A percentile compares a stretch with the other conserved stretches of the same genome.
These are phyloP conservation scores for Trametes maxima DNA, from an alignment of 768 basidiomycete species.

Conservation along the genomic window DNA sequence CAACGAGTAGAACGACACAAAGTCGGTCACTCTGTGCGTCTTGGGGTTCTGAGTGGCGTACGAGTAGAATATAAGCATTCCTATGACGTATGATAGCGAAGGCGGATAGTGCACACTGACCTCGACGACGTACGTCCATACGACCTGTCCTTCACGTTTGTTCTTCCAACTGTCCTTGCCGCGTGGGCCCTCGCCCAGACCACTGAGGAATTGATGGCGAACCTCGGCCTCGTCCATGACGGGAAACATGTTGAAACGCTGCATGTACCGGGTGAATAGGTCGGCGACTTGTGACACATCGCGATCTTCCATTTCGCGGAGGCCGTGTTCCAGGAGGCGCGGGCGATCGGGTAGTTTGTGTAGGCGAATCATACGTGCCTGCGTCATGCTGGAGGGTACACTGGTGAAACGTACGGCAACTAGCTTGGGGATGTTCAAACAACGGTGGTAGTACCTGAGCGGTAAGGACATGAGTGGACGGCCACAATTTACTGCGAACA, in stretches of 20 bases:
- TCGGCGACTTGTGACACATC: conserved; percentile 74
- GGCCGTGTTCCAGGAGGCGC: conserved; percentile 50
- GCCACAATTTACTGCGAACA: no score
- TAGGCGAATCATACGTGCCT: conserved; percentile 84
- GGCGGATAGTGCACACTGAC: conserved; percentile 42
- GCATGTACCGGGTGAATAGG: conserved; percentile 78
- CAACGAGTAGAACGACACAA: conserved; percentile 95
- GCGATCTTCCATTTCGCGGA: conserved; percentile 85
- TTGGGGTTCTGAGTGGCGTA: conserved; percentile 63
- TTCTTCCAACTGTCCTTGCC: conserved; percentile 47
- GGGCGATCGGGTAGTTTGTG: conserved; percentile 65
- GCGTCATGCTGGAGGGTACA: conserved; percentile 83
- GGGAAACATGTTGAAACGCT: conserved; percentile 82
- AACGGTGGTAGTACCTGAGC: conserved; percentile 85
- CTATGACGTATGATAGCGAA: background rate
- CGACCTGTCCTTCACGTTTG: conserved; percentile 75
- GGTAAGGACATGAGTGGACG: background rate
- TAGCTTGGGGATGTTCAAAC: conserved; percentile 89
- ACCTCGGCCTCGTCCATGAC: conserved; percentile 77
- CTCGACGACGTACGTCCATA: conserved; percentile 97
- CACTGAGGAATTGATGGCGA: conserved; percentile 86
- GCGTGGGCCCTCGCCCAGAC: conserved; percentile 60
- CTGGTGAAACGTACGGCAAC: conserved; percentile 88
- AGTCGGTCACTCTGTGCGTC: conserved; percentile 87
- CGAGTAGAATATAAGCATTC: background rate